phyloP scores from a whole-genome alignment of 805 yeast genomes.

The Ogataea minuta region DNA sequence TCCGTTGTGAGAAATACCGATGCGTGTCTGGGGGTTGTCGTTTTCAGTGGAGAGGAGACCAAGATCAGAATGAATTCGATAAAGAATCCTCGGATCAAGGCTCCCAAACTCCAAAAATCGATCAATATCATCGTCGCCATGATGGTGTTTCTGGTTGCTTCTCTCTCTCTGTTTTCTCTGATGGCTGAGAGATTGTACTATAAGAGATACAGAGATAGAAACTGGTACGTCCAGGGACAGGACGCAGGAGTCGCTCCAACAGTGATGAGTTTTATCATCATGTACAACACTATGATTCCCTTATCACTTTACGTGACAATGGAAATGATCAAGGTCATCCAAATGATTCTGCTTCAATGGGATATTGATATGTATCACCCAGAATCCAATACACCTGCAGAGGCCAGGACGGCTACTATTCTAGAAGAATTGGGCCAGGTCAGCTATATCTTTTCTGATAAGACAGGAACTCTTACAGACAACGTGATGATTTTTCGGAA shows the following conservation, averaged over 20 bases:
- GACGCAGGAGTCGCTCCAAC: constrained; percentile 88
- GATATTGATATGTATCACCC: constrained; percentile 94
- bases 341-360: constrained; percentile 74
- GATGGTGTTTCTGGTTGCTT: constrained; percentile 81
- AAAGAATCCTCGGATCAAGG: constrained; percentile 84
- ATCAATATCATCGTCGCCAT: constrained; percentile 82
- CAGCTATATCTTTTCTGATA: constrained; percentile 90
- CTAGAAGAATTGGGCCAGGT: constrained; percentile 97
- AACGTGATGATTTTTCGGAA: constrained; percentile 91
- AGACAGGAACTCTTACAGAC: constrained; percentile 96
- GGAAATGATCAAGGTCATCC: constrained; percentile 92
- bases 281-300: constrained; percentile 96
- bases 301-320: constrained; percentile 91
- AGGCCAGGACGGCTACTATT: constrained; percentile 91
- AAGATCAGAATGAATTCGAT: constrained; percentile 94
- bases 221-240: constrained; percentile 72
- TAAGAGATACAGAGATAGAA: constrained; percentile 38
- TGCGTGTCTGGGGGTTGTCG: constrained; percentile 70
- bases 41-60: constrained; percentile 94
- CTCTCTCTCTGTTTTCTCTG: constrained; percentile 74
- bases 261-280: constrained; percentile 92
- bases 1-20: constrained; percentile 83
- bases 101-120: constrained; percentile 83
- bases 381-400: constrained; percentile 85
- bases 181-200: constrained; percentile 67